Conservation (phyloP, 2,329 filamentous ascomycete species). For the Metarhizium guizhouense region DNA sequence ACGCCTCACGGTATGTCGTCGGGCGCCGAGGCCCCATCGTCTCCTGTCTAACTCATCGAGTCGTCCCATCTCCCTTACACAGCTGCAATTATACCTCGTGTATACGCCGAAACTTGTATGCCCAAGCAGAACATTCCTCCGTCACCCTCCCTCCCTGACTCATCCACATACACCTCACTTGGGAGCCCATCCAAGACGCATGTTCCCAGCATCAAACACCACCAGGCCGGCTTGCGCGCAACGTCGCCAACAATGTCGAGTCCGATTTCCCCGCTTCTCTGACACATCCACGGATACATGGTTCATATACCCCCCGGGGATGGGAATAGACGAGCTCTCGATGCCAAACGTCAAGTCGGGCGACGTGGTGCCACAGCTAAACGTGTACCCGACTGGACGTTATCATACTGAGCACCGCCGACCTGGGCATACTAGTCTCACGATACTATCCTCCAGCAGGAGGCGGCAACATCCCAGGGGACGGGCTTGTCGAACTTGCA, state of each 20-base stretch:
- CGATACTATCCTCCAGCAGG: slow-evolving; percentile 44
- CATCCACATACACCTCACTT: slow-evolving; percentile 11
- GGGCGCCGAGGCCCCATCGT: no score
- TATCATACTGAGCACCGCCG: slow-evolving; percentile 23
- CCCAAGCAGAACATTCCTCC: no score
- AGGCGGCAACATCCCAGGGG: slow-evolving; percentile 21
- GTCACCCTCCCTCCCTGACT: no score
- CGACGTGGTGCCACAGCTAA: slow-evolving; percentile 33
- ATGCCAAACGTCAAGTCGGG: slow-evolving; percentile 46
- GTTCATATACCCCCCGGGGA: slow-evolving; percentile 43
- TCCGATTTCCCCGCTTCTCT: slow-evolving; percentile 36
- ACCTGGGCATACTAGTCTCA: slow-evolving; percentile 39
- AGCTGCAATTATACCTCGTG: no score
- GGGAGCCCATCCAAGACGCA: slow-evolving; percentile 31
- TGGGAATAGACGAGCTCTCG: slow-evolving; percentile 44
- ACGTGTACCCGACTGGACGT: slow-evolving; percentile 29
- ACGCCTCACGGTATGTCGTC: no score
- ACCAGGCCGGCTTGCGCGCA: slow-evolving; percentile 52
- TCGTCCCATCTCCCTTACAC: no score
- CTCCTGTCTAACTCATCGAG: no score
- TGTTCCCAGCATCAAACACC: slow-evolving; percentile 46
- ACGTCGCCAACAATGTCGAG: slow-evolving; percentile 54
- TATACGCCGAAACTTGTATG: no score
- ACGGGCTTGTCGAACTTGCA: slow-evolving; percentile 9
- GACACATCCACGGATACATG: slow-evolving; percentile 45